These are phyloP conservation scores for Claviceps purpurea DNA, from an alignment of 2,329 filamentous ascomycete species.

Conservation along the genomic window DNA sequence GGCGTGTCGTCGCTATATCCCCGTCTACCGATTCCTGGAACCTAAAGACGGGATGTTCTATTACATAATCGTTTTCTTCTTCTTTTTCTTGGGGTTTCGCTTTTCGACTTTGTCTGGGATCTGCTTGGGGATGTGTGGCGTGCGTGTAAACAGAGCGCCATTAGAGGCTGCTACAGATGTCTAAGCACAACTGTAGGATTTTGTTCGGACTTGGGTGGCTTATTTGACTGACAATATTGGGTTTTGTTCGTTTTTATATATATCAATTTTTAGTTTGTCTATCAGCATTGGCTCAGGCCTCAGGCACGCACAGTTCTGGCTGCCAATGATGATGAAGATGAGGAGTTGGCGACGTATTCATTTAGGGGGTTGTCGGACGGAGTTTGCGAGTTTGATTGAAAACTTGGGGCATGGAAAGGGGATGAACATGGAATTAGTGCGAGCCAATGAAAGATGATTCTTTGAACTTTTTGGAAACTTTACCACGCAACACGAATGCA, in stretches of 20 bases:
- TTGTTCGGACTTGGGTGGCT: no score
- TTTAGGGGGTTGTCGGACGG: background rate
- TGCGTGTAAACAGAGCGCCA: background rate
- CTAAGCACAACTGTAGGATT: background rate
- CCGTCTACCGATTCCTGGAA: conserved; percentile 22
- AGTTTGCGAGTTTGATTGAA: background rate
- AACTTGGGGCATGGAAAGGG: background rate
- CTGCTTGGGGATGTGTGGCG: background rate
- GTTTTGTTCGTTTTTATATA: no score
- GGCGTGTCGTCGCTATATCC: conserved; percentile 26
- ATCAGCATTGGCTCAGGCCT: background rate
- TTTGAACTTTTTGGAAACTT: background rate
- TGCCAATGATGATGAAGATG: background rate
- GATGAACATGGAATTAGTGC: background rate
- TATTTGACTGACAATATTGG: no score
- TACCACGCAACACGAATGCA: no score
- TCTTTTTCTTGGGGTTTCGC: no score
- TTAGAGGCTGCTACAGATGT: background rate
- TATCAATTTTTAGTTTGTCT: background rate
- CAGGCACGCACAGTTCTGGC: background rate
- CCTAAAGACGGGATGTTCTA: background rate
- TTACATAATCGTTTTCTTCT: no score
- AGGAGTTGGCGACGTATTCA: background rate
- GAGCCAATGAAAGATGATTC: background rate
- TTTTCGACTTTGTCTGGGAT: no score